Conservation (phyloP, 176 grass and related monocot genomes). For the Eleusine indica region DNA sequence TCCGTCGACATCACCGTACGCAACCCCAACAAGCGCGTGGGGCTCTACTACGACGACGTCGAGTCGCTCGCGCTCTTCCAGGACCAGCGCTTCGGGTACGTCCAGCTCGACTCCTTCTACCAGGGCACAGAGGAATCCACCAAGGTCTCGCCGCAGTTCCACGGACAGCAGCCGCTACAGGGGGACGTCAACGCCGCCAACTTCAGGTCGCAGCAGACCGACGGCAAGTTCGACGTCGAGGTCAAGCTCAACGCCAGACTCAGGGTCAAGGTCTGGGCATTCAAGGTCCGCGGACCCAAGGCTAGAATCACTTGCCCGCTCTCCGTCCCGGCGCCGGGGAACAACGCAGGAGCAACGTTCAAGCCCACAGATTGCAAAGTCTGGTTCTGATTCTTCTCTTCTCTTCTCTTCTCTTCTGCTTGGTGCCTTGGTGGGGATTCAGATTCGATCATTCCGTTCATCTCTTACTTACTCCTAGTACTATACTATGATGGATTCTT, state of each 20-base stretch:
- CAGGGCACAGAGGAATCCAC: conserved; percentile 36
- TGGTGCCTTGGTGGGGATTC: not conserved
- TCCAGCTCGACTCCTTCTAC: conserved; percentile 54
- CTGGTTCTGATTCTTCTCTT: conserved; percentile 36
- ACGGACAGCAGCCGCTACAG: conserved; percentile 28
- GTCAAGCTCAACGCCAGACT: conserved; percentile 53
- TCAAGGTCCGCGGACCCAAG: conserved; percentile 26
- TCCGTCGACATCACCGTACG: conserved; percentile 50
- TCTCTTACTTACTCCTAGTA: too few relatives aligned
- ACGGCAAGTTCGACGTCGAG: conserved; percentile 28
- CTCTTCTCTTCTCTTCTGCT: not conserved
- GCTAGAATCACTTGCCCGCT: conserved; percentile 42
- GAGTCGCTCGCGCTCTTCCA: conserved; percentile 49
- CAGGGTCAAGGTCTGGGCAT: conserved; percentile 50
- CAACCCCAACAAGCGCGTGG: conserved; percentile 73
- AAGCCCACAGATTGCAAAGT: conserved; percentile 44
- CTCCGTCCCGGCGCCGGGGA: conserved; percentile 29
- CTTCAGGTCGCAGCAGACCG: not conserved
- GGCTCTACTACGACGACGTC: conserved; percentile 70
- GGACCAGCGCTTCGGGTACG: conserved; percentile 55
- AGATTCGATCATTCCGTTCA: too few relatives aligned
- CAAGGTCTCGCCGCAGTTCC: conserved; percentile 1
- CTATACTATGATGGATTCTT: not conserved
- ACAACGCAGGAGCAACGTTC: not conserved
- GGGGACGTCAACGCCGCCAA: conserved; percentile 12